Conservation (phyloP, 2,329 filamentous ascomycete genomes). For the Calonectria pseudoreteaudii region DNA sequence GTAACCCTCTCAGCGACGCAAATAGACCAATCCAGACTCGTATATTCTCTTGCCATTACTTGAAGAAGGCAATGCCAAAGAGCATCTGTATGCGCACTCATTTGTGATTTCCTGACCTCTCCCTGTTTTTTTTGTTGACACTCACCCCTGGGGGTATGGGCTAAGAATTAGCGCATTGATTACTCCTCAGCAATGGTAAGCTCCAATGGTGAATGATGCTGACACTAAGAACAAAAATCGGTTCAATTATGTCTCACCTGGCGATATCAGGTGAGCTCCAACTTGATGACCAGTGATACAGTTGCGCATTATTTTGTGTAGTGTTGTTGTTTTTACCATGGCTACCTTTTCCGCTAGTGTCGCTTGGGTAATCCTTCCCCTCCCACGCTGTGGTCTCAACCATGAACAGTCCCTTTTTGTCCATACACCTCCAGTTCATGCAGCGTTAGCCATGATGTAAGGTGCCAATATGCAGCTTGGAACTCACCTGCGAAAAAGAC, state of each 20-base stretch:
- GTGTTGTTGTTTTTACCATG: slow-evolving; percentile 31
- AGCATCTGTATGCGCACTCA: neutral
- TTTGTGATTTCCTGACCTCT: neutral
- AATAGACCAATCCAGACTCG: neutral
- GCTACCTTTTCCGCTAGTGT: slow-evolving; percentile 12
- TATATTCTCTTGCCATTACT: neutral
- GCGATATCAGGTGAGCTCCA: slow-evolving; percentile 49
- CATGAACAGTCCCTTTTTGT: slow-evolving; percentile 67
- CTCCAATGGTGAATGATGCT: neutral
- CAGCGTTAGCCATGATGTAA: slow-evolving; percentile 4
- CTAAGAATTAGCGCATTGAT: neutral
- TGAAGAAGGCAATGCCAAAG: neutral
- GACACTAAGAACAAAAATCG: neutral
- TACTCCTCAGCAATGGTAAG: neutral
- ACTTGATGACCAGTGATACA: slow-evolving; percentile 50
- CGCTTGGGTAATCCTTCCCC: slow-evolving; percentile 44
- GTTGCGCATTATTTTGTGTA: slow-evolving; percentile 34
- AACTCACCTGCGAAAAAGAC: slow-evolving; percentile 70
- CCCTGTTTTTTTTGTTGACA: neutral
- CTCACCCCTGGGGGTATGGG: neutral
- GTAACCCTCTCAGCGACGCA: neutral
- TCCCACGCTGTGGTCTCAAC: slow-evolving; percentile 76
- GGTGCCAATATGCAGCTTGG: neutral
- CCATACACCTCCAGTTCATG: slow-evolving; percentile 51
- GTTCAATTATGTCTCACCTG: slow-evolving; percentile 21